Evolutionary conservation across 768 basidiomycete species (phyloP).

Genomic region (Leccinellum luteum): DNA sequence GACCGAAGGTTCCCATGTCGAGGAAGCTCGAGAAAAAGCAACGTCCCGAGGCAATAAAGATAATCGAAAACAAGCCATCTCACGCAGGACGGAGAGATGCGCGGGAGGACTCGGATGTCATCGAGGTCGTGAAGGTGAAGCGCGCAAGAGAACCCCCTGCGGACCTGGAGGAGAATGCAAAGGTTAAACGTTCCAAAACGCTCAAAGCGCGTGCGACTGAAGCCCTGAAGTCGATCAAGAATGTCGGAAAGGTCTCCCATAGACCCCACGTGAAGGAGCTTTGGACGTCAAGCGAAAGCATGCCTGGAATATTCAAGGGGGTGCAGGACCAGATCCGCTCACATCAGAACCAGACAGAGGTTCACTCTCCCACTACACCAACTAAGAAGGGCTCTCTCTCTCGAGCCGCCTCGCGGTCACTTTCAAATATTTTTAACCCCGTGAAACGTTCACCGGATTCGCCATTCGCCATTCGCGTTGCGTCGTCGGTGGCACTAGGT

Average conservation of each 20-base stretch:
- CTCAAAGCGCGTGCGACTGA: conserved; percentile 46
- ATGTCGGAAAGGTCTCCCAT: conserved; percentile 34
- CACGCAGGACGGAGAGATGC: conserved; percentile 28
- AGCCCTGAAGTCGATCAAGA: conserved; percentile 47
- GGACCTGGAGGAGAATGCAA: conserved; percentile 25
- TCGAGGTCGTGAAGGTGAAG: conserved; percentile 60
- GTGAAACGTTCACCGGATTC: conserved; percentile 20
- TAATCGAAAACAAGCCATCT: conserved; percentile 20
- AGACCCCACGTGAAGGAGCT: conserved; percentile 42
- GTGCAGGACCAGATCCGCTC: conserved; percentile 23
- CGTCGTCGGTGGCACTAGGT: conserved; percentile 20
- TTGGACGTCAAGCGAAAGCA: conserved; percentile 30
- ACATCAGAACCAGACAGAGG: conserved; percentile 12
- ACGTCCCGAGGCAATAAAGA: conserved; percentile 27
- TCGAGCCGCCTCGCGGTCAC: conserved; percentile 28
- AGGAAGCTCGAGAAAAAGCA: conserved; percentile 32
- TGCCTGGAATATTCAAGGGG: conserved; percentile 27
- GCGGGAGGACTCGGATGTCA: conserved; percentile 50
- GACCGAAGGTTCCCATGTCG: conserved; percentile 5
- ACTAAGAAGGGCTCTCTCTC: conserved; percentile 29
- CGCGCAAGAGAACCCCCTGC: conserved; percentile 29
- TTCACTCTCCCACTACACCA: conserved; percentile 13
- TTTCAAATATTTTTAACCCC: conserved; percentile 29
- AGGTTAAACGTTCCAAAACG: conserved; percentile 37
- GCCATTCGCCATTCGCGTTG: conserved; percentile 23